Evolutionary conservation across 371 early-diverging fungal species (phyloP).

Genomic region (Mucor racemosus): DNA sequence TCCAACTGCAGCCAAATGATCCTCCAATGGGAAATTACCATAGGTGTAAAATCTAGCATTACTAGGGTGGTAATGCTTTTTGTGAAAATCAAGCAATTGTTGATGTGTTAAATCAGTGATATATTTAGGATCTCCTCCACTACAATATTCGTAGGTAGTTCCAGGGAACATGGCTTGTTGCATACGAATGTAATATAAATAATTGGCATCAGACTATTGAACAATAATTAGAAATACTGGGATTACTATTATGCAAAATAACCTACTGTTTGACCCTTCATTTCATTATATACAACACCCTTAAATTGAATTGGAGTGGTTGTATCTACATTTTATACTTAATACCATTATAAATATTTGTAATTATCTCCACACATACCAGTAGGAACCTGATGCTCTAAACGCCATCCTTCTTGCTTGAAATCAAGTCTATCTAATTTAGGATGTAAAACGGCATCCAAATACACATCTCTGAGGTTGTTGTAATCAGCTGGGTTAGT

Average conservation of each 20-base stretch:
- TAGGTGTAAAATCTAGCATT: slow-evolving; percentile 91
- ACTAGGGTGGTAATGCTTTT: slow-evolving; percentile 86
- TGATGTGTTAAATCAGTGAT: slow-evolving; percentile 90
- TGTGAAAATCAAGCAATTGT: slow-evolving; percentile 83
- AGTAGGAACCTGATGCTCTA: slow-evolving; percentile 80
- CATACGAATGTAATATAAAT: slow-evolving; percentile 74
- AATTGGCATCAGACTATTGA: slow-evolving; percentile 72
- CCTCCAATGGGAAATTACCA: slow-evolving; percentile 82
- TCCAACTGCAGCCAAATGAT: slow-evolving; percentile 74
- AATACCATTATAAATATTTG: background rate
- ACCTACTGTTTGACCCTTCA: slow-evolving; percentile 90
- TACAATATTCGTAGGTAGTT: slow-evolving; percentile 80
- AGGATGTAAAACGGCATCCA: slow-evolving; percentile 92
- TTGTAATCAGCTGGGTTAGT: slow-evolving; percentile 85
- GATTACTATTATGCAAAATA: background rate
- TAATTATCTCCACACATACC: slow-evolving; percentile 36
- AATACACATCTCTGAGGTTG: slow-evolving; percentile 89
- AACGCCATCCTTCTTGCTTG: slow-evolving; percentile 94
- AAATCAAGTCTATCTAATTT: slow-evolving; percentile 81
- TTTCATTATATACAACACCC: slow-evolving; percentile 97
- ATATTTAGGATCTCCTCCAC: slow-evolving; percentile 91
- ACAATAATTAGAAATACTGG: too few species aligned
- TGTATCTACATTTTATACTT: slow-evolving; percentile 39
- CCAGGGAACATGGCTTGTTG: slow-evolving; percentile 87
- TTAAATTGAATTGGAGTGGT: slow-evolving; percentile 72